A percentile compares a stretch with the other conserved stretches of the same genome.
phyloP scores from a whole-genome alignment of 2,329 filamentous ascomycete genomes.

The Fusarium citri region DNA sequence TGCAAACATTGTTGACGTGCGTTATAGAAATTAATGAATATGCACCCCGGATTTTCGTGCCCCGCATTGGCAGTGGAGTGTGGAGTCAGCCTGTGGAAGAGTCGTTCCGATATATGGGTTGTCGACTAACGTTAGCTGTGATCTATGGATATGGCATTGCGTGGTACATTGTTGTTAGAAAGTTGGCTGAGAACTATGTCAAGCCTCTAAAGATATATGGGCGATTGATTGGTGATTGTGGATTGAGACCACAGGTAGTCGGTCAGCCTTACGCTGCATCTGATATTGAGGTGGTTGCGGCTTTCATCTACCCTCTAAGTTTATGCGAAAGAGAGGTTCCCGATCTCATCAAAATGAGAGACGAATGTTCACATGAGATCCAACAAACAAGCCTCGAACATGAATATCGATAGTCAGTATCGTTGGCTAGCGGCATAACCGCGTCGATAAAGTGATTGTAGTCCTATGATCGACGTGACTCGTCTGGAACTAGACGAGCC shows the following conservation, averaged over 20 bases:
- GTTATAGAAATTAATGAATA: slow-evolving; percentile 13
- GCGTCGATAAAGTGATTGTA: not conserved
- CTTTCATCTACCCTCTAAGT: not conserved
- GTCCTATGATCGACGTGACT: not conserved
- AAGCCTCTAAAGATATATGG: not conserved
- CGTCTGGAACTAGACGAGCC: not conserved
- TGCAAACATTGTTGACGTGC: not conserved
- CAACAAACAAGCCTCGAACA: not conserved
- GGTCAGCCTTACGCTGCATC: not conserved
- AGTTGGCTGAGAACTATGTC: not conserved
- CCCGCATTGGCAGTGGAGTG: slow-evolving; percentile 38
- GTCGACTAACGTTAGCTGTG: not conserved
- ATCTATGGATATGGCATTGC: not conserved
- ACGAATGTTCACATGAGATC: not conserved
- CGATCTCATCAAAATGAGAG: not conserved
- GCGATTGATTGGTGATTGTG: not conserved
- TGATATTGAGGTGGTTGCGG: not conserved
- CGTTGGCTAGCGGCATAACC: too few species aligned
- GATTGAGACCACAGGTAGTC: not conserved
- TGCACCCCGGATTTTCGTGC: slow-evolving; percentile 45
- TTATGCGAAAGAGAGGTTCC: not conserved
- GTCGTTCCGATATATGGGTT: not conserved
- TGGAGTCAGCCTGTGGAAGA: slow-evolving; percentile 18
- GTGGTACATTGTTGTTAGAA: not conserved
- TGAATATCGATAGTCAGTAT: not conserved